phyloP scores from a whole-genome alignment of 1,139 yeast species.

The Candida sojae region DNA sequence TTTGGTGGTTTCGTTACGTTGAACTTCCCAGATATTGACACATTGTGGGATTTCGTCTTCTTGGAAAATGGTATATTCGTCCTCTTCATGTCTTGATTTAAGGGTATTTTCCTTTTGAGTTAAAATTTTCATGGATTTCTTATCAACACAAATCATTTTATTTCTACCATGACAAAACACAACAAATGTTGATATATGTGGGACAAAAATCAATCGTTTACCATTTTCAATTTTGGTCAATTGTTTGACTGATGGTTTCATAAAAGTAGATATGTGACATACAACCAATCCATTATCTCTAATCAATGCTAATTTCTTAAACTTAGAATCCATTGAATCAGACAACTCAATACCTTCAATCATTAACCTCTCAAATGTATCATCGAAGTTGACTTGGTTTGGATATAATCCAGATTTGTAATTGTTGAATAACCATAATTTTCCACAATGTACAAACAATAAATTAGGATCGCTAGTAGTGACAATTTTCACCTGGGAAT shows the following conservation, averaged over 20 bases:
- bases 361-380: conserved; percentile 27
- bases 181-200: conserved; percentile 37
- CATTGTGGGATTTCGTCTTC: conserved; percentile 38
- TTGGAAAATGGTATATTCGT: conserved; percentile 25
- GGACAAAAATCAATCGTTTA: conserved; percentile 33
- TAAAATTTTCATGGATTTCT: conserved; percentile 26
- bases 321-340: conserved; percentile 10
- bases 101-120: conserved; percentile 23
- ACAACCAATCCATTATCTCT: conserved; percentile 54
- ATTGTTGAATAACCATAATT: conserved; percentile 45
- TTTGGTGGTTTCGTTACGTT: conserved; percentile 28
- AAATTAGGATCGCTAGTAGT: conserved; percentile 22
- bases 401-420: conserved; percentile 34
- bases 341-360: conserved; percentile 14
- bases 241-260: conserved; percentile 30
- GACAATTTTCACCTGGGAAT: conserved; percentile 16
- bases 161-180: conserved; percentile 32
- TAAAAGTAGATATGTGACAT: conserved; percentile 30
- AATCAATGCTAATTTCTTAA: conserved; percentile 32
- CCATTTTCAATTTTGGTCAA: conserved; percentile 40
- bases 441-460: conserved; percentile 33
- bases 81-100: conserved; percentile 15
- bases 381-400: conserved; percentile 41
- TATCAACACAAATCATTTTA: conserved; percentile 35
- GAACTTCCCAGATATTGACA: conserved; percentile 36